Conservation (phyloP, 2,329 filamentous ascomycete species). For the Penicillium freii region DNA sequence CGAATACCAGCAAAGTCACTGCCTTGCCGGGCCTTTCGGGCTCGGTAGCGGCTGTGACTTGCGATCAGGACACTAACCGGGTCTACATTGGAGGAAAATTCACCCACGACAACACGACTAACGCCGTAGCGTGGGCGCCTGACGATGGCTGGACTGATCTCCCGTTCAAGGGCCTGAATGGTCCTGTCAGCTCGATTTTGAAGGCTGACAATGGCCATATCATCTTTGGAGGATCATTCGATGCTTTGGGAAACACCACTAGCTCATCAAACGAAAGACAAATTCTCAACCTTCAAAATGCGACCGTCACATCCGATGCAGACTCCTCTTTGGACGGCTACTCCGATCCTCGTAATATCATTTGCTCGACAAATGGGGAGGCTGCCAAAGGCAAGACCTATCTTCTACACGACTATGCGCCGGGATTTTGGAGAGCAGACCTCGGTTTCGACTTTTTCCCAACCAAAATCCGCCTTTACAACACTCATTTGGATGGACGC, state of each 20-base stretch:
- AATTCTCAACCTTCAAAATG: constrained; percentile 78
- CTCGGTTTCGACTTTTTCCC: constrained; percentile 84
- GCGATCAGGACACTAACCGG: constrained; percentile 71
- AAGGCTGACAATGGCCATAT: constrained; percentile 79
- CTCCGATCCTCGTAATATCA: constrained; percentile 72
- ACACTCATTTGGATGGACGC: constrained; percentile 77
- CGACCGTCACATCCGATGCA: constrained; percentile 66
- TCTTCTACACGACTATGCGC: constrained; percentile 70
- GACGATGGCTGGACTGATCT: constrained; percentile 71
- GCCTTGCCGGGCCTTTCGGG: constrained; percentile 79
- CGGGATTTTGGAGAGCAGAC: constrained; percentile 78
- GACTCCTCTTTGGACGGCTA: constrained; percentile 63
- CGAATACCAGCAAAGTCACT: constrained; percentile 66
- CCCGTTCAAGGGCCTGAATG: constrained; percentile 92
- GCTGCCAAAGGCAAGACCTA: constrained; percentile 75
- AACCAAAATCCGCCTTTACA: constrained; percentile 82
- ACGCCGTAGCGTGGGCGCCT: constrained; percentile 79
- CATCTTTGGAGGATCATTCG: constrained; percentile 88
- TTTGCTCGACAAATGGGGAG: constrained; percentile 71
- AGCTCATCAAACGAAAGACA: constrained; percentile 62
- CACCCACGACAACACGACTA: constrained; percentile 74
- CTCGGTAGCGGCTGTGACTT: constrained; percentile 76
- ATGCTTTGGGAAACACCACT: constrained; percentile 78
- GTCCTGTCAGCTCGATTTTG: constrained; percentile 80
- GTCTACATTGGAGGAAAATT: constrained; percentile 93